A percentile compares a stretch with the other conserved stretches of the same genome.
Conservation (phyloP, 2,329 filamentous ascomycete species). For the Cercospora sp. region DNA sequence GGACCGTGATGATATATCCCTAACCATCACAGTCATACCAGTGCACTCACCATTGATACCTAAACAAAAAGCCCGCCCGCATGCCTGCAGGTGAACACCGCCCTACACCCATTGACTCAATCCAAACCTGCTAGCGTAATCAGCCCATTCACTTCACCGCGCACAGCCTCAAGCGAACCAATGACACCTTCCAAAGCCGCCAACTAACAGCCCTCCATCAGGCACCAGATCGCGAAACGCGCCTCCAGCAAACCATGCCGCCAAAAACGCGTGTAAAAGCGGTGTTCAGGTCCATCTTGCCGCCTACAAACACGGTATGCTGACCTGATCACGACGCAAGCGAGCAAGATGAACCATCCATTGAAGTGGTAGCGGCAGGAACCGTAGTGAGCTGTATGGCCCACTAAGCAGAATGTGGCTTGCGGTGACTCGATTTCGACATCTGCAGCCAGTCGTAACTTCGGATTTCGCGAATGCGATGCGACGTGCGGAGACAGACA, state of each 20-base stretch:
- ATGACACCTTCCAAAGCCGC: not conserved
- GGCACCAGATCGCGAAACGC: not conserved
- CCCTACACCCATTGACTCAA: slow-evolving; percentile 8
- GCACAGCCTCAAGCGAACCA: not conserved
- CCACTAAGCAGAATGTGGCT: not conserved
- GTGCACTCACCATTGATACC: slow-evolving; percentile 1
- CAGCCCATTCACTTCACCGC: not conserved
- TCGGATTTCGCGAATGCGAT: not conserved
- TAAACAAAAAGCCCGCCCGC: slow-evolving; percentile 1
- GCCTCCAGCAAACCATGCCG: not conserved
- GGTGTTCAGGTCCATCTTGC: not conserved
- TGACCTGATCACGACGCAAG: not conserved
- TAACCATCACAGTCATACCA: slow-evolving; percentile 10
- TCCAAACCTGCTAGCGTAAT: not conserved
- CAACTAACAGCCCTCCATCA: not conserved
- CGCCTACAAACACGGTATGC: not conserved
- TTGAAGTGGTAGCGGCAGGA: slow-evolving; percentile 1
- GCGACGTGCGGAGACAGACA: not conserved
- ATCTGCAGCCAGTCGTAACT: not conserved
- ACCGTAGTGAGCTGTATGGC: slow-evolving; percentile 1
- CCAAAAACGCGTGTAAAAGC: not conserved
- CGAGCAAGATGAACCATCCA: not conserved
- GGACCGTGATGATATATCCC: slow-evolving; percentile 3
- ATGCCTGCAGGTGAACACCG: not conserved
- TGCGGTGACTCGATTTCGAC: slow-evolving; percentile 15